Evolutionary conservation across 768 basidiomycete genomes (phyloP).

Genomic region (Rhizopogon sp.): DNA sequence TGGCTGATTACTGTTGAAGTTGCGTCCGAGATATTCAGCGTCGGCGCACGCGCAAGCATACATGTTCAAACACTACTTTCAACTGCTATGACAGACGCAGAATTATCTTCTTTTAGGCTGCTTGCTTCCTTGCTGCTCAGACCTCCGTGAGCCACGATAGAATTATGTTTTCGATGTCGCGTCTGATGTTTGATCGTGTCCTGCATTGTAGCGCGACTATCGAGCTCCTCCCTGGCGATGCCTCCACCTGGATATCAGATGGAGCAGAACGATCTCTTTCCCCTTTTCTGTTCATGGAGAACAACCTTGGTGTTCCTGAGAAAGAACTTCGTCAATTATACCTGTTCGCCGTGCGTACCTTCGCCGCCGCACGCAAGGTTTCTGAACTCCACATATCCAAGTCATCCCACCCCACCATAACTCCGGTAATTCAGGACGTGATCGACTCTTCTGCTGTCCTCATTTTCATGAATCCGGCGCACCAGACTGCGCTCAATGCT

Average conservation of each 20-base stretch:
- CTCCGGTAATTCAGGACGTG: constrained; percentile 13
- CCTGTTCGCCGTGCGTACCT: constrained; percentile 34
- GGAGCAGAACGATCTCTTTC: constrained; percentile 20
- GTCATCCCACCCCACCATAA: constrained; percentile 5
- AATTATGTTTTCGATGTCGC: not conserved
- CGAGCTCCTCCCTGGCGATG: constrained; percentile 59
- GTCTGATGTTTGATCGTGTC: not conserved
- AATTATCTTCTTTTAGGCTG: constrained; percentile 11
- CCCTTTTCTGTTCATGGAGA: constrained; percentile 54
- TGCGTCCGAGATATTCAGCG: no score
- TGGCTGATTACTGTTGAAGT: not conserved
- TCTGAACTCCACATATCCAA: not conserved
- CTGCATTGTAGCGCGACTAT: constrained; percentile 32
- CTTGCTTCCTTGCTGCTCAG: constrained; percentile 19
- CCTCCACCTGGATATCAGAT: constrained; percentile 38
- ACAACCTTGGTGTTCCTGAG: constrained; percentile 61
- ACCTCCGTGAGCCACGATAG: constrained; percentile 20
- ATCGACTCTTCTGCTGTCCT: constrained; percentile 40
- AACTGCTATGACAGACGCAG: not conserved
- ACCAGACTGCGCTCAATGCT: constrained; percentile 61
- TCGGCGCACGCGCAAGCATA: no score
- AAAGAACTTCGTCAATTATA: constrained; percentile 52
- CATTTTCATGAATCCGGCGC: constrained; percentile 63
- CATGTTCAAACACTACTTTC: not conserved
- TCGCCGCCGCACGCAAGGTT: constrained; percentile 21